Percentiles rank a stretch among this genome's conserved stretches.
Conservation (phyloP, 805 yeast genomes). For the Teunomyces aglyptinius region DNA sequence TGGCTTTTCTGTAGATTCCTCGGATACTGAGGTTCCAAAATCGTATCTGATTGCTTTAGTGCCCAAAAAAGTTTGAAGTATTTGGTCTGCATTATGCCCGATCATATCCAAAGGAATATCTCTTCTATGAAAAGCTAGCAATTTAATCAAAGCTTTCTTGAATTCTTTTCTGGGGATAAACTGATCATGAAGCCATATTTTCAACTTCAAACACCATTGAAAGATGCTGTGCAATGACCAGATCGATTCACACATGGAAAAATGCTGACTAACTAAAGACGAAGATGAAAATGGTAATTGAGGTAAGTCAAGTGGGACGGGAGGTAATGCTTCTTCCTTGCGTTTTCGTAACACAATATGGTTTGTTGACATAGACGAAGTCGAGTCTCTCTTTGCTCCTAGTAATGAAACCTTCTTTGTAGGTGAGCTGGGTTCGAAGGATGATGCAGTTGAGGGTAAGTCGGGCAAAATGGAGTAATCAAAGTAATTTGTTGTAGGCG, state of each 20-base stretch:
- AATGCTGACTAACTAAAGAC: conserved; percentile 46
- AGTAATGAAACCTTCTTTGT: conserved; percentile 1
- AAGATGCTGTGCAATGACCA: conserved; percentile 50
- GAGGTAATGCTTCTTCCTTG: conserved; percentile 34
- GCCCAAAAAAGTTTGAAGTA: conserved; percentile 37
- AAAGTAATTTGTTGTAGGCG: conserved; percentile 26
- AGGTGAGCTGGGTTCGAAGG: conserved; percentile 4
- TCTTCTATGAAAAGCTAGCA: conserved; percentile 51
- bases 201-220: conserved; percentile 52
- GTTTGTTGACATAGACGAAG: not conserved
- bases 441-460: conserved; percentile 18
- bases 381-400: conserved; percentile 2
- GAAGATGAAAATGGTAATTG: conserved; percentile 56
- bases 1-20: not conserved
- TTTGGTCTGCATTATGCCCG: conserved; percentile 50
- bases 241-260: conserved; percentile 45
- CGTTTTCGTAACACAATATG: conserved; percentile 8
- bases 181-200: conserved; percentile 53
- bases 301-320: conserved; percentile 49
- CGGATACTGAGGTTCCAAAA: not conserved
- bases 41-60: conserved; percentile 42
- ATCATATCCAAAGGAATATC: conserved; percentile 49
- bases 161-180: conserved; percentile 51
- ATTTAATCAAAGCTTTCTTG: conserved; percentile 48
- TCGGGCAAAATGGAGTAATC: conserved; percentile 38